These are phyloP conservation scores for Trypanosomatidae sp. DNA, from an alignment of 208 protist genomes.

Conservation along the genomic window DNA sequence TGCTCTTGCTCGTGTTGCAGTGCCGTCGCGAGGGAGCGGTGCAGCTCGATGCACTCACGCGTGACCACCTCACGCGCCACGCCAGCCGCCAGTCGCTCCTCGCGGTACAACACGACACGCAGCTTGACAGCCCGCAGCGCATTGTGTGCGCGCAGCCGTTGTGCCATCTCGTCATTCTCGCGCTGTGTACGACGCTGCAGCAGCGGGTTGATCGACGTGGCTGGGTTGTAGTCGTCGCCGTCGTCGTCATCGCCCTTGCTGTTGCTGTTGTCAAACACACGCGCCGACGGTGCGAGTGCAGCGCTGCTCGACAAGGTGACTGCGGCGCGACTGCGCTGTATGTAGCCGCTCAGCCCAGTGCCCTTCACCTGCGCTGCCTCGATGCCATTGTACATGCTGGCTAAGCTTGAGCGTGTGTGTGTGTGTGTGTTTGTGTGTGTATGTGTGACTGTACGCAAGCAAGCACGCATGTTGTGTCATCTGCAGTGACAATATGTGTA, in stretches of 20 bases:
- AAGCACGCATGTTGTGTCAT: background rate
- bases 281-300: background rate
- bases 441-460: background rate
- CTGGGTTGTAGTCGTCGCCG: conserved; percentile 11
- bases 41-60: conserved; percentile 50
- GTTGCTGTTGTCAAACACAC: conserved; percentile 3
- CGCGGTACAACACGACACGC: conserved; percentile 47
- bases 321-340: conserved; percentile 61
- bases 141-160: conserved; percentile 33
- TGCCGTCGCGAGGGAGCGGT: conserved; percentile 19
- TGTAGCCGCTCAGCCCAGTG: conserved; percentile 72
- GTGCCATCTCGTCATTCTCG: conserved; percentile 53
- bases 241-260: conserved; percentile 11
- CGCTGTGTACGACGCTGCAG: conserved; percentile 32
- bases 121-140: conserved; percentile 40
- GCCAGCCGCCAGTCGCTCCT: conserved; percentile 33
- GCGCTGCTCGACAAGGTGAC: background rate
- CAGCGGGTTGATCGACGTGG: conserved; percentile 48
- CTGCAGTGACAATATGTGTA: background rate
- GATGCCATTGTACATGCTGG: conserved; percentile 69
- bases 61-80: conserved; percentile 26
- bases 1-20: conserved; percentile 11
- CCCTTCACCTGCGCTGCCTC: conserved; percentile 51
- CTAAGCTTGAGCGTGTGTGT: background rate
- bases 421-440: background rate